Evolutionary conservation across 148 eudicot species (phyloP).

Genomic region (Silene latifolia): DNA sequence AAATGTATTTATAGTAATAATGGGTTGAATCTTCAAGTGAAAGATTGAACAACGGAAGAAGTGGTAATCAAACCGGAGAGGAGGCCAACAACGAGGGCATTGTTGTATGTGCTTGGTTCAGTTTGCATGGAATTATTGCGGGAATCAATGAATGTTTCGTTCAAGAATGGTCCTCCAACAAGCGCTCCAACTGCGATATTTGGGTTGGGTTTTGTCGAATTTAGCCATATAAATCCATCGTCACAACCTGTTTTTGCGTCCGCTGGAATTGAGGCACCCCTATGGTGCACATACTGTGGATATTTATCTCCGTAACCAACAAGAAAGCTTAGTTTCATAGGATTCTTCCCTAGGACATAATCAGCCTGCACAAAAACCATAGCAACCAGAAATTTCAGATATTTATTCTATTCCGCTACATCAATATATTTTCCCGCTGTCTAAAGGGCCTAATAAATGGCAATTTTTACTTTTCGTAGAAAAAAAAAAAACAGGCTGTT

Average conservation of each 20-base stretch:
- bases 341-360: conserved; percentile 80
- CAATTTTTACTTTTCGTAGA: no score
- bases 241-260: conserved; percentile 51
- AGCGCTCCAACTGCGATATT: conserved; percentile 78
- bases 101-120: conserved; percentile 87
- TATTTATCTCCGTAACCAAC: conserved; percentile 85
- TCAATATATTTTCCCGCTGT: no score
- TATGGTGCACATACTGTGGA: conserved; percentile 77
- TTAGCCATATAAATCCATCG: conserved; percentile 65
- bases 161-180: conserved; percentile 77
- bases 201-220: conserved; percentile 60
- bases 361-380: conserved; percentile 45
- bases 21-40: conserved; percentile 26
- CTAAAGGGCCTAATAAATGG: no score
- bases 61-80: conserved; percentile 78
- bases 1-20: neutral
- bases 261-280: conserved; percentile 88
- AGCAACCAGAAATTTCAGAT: neutral
- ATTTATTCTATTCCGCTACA: neutral
- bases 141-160: conserved; percentile 62
- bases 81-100: conserved; percentile 73
- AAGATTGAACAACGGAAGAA: conserved; percentile 63
- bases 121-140: conserved; percentile 83
- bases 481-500: no score
- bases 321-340: conserved; percentile 72